Evolutionary conservation across 768 basidiomycete species (phyloP), one percentile per base, ranked within the genome.

Genomic region (Sarcomyxa edulis): DNA sequence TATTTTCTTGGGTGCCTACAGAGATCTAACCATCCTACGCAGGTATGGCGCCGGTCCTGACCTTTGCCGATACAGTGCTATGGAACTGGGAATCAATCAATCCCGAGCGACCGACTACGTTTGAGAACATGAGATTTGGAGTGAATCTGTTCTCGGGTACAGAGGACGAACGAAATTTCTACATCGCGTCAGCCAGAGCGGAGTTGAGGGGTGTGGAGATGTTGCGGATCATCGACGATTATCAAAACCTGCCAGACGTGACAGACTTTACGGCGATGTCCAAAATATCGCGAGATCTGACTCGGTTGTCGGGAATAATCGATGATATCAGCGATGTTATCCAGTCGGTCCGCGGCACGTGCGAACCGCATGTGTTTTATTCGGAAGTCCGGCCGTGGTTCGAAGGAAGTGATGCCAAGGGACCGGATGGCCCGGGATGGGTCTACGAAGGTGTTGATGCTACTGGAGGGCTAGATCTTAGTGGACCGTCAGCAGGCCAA

Each of bases 401-500:
- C 62, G 81, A 83, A 37, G 94, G 94, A 10, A 88, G 85, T 46
- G 76, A 78, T 42, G 72, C 72, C 31, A 74, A 70, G 45, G 75
- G 73, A 0, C 61, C 74, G 6, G 56, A 60, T 6, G 62, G 61
- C 19, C 66, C 70, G 7, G 65, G 64, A 14, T 90, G 87, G 87
- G 63, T 81, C 27, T 97, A 85, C 57, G 83, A 92, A 51, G 91
- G 88, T 0, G 77, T 88, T 6, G 68, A 70, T 5, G 62, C 74
- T 22, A 69, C 65, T 19, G 67, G 74, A 20, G 57, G 64, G 35
- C 74, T 88, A 27, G 78, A 84, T 45, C 72, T 81, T 37, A 84
- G 80, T 42, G 95, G 95, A 0, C 94, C 95, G 16, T 92, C 88
- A 7, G 95, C 92, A 1, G 95, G 95, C 2, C 95, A 99, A 65